phyloP scores from a whole-genome alignment of 768 basidiomycete genomes.

The Russula compacta region DNA sequence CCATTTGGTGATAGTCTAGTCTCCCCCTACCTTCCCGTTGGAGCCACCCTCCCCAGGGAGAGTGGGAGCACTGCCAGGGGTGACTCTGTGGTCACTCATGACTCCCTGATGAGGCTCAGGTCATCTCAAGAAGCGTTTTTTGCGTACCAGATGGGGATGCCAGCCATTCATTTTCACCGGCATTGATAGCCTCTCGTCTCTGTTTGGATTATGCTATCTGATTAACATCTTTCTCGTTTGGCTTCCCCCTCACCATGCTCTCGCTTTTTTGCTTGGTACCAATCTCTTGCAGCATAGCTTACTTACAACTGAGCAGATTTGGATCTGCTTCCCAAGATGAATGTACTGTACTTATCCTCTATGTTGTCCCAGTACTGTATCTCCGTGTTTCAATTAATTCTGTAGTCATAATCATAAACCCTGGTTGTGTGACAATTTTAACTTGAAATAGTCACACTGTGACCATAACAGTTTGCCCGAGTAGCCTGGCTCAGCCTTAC shows the following conservation, averaged over 20 bases:
- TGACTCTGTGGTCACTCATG: neutral
- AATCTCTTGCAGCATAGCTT: neutral
- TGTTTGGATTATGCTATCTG: neutral
- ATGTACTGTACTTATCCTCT: neutral
- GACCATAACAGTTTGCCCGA: neutral
- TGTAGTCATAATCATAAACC: neutral
- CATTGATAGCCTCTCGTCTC: neutral
- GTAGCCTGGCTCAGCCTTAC: neutral
- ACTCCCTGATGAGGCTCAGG: conserved; percentile 2
- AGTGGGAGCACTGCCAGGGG: neutral
- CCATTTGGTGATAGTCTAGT: conserved; percentile 15
- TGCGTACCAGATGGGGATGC: conserved; percentile 1
- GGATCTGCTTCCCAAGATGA: neutral
- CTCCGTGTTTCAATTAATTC: neutral
- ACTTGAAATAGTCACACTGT: neutral
- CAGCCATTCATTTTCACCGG: neutral
- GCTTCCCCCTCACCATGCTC: neutral
- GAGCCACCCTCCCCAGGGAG: neutral
- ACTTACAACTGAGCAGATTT: neutral
- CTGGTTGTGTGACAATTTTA: neutral
- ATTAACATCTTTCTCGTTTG: neutral
- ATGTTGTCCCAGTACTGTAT: neutral
- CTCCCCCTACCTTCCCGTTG: neutral
- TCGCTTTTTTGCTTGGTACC: neutral
- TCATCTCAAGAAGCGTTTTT: neutral